These are phyloP conservation scores for Eutypa lata DNA, from an alignment of 2,329 filamentous ascomycete species.

Conservation along the genomic window DNA sequence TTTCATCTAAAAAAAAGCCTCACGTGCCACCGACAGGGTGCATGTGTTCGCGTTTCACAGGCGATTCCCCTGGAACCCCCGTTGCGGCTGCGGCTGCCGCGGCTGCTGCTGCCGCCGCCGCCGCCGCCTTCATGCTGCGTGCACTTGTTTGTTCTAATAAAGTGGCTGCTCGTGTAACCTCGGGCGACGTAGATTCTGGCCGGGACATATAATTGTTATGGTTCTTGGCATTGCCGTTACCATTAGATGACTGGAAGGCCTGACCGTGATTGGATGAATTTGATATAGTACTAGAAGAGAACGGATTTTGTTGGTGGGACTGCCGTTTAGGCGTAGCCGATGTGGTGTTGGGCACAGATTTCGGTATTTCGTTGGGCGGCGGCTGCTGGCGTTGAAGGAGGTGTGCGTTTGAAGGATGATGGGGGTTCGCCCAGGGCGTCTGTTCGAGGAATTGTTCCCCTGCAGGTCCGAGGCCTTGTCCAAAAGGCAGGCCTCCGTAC, in stretches of 20 bases:
- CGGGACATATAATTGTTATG: constrained; percentile 22
- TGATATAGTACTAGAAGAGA: constrained; percentile 31
- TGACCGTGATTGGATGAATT: constrained; percentile 8
- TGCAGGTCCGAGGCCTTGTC: constrained; percentile 57
- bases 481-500: constrained; percentile 45
- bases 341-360: constrained; percentile 23
- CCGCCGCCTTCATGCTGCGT: constrained; percentile 22
- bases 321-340: constrained; percentile 34
- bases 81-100: constrained; percentile 7
- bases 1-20: constrained; percentile 1
- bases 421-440: constrained; percentile 89
- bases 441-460: constrained; percentile 86
- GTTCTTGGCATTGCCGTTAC: constrained; percentile 22
- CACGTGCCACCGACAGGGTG: constrained; percentile 25
- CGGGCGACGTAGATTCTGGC: constrained; percentile 39
- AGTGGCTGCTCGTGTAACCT: constrained; percentile 37
- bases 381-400: constrained; percentile 37
- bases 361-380: constrained; percentile 29
- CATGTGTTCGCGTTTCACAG: constrained; percentile 26
- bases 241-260: constrained; percentile 23
- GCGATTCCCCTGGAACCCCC: constrained; percentile 12
- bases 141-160: constrained; percentile 30
- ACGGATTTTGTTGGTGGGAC: constrained; percentile 34
- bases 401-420: constrained; percentile 64
- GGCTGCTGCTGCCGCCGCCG: constrained; percentile 8